Evolutionary conservation across 306 rosid genomes (phyloP).

Genomic region (Dalbergia oliveri): DNA sequence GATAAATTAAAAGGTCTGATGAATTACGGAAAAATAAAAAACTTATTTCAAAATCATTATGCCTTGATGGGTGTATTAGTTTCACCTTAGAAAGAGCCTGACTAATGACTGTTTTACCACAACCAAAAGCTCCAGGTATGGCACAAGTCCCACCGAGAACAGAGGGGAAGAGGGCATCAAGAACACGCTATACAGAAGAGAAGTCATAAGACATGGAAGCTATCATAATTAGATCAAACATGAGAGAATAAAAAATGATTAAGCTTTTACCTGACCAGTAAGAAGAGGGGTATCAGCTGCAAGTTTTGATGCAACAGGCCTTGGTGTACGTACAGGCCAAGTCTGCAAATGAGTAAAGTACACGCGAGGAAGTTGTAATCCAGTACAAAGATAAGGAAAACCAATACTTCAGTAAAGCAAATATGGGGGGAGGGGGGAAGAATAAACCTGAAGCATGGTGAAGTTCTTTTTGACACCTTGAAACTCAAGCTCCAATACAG

Average conservation of each 20-base stretch:
- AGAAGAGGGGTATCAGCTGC: constrained; percentile 99
- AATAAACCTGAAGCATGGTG: constrained; percentile 95
- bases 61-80: constrained; percentile 8
- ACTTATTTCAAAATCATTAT: neutral
- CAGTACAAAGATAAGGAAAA: constrained; percentile 7
- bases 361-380: constrained; percentile 29
- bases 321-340: constrained; percentile 98
- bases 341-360: constrained; percentile 61
- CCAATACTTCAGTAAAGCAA: constrained; percentile 37
- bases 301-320: constrained; percentile 98
- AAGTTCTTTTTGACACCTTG: constrained; percentile 93
- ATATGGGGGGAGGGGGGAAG: constrained; percentile 37
- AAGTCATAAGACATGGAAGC: constrained; percentile 48
- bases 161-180: constrained; percentile 99
- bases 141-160: constrained; percentile 99
- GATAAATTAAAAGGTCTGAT: constrained; percentile 31
- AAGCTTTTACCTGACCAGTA: constrained; percentile 86
- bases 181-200: constrained; percentile 81
- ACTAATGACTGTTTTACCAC: constrained; percentile 99
- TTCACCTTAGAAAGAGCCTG: constrained; percentile 98
- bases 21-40: neutral
- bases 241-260: constrained; percentile 18
- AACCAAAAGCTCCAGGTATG: constrained; percentile 99
- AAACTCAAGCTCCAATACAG: constrained; percentile 97
- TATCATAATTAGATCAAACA: constrained; percentile 26